Evolutionary conservation across 2,329 filamentous ascomycete genomes (phyloP).

Genomic region (Clonostachys rhizophaga): DNA sequence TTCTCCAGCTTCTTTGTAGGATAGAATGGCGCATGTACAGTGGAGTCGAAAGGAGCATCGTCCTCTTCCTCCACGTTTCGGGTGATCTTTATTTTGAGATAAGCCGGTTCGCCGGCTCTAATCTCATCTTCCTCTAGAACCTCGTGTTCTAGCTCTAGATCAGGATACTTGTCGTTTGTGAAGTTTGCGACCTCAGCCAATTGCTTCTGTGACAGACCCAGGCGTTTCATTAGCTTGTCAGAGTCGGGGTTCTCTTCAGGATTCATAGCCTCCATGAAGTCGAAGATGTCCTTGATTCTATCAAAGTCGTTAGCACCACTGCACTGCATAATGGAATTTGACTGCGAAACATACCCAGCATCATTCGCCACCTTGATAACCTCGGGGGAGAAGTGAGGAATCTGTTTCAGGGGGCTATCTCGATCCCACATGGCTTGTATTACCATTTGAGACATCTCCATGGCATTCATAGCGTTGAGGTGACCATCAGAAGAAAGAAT

Average conservation of each 20-base stretch:
- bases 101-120: slow-evolving; percentile 73
- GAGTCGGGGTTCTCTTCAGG: slow-evolving; percentile 87
- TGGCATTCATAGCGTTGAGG: slow-evolving; percentile 94
- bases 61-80: slow-evolving; percentile 72
- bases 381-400: slow-evolving; percentile 85
- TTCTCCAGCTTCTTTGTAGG: slow-evolving; percentile 90
- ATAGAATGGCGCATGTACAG: slow-evolving; percentile 94
- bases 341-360: slow-evolving; percentile 55
- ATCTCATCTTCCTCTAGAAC: slow-evolving; percentile 78
- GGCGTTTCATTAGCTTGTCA: slow-evolving; percentile 67
- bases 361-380: slow-evolving; percentile 79
- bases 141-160: slow-evolving; percentile 86
- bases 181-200: slow-evolving; percentile 87
- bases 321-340: slow-evolving; percentile 1
- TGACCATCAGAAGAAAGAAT: slow-evolving; percentile 94
- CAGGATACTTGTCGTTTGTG: slow-evolving; percentile 94
- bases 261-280: slow-evolving; percentile 99
- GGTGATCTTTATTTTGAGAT: slow-evolving; percentile 79
- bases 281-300: slow-evolving; percentile 88
- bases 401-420: slow-evolving; percentile 94
- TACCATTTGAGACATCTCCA: slow-evolving; percentile 99
- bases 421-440: slow-evolving; percentile 99
- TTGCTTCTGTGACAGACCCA: slow-evolving; percentile 77
- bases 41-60: slow-evolving; percentile 64
- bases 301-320: background rate